phyloP scores from a whole-genome alignment of 768 basidiomycete species.

The Russula sp. region DNA sequence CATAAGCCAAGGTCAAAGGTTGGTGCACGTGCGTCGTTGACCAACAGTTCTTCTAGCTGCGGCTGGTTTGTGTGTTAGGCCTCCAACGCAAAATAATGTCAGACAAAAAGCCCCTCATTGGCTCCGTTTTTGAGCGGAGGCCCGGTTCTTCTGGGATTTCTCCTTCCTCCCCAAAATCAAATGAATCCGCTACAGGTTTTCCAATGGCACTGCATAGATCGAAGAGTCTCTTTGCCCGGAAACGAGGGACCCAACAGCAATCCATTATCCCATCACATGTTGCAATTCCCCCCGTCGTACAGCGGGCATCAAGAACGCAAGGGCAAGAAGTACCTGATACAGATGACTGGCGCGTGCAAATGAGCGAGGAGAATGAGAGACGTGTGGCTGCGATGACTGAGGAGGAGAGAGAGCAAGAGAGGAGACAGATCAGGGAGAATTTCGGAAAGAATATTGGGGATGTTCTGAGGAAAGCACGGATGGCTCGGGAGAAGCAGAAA shows the following conservation, averaged over 20 bases:
- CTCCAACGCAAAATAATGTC: constrained; percentile 22
- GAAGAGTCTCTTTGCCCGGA: constrained; percentile 41
- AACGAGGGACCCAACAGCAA: constrained; percentile 33
- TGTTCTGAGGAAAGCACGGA: constrained; percentile 54
- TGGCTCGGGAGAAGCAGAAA: constrained; percentile 41
- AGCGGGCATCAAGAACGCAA: constrained; percentile 26
- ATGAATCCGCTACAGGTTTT: constrained; percentile 39
- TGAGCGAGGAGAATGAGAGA: constrained; percentile 63
- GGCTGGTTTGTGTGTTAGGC: neutral
- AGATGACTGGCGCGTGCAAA: constrained; percentile 51
- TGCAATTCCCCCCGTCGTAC: constrained; percentile 28
- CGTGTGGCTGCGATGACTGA: constrained; percentile 65
- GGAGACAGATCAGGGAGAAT: constrained; percentile 60
- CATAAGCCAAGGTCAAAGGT: no score
- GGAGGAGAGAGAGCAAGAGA: constrained; percentile 65
- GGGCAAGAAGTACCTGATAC: neutral
- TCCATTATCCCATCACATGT: constrained; percentile 27
- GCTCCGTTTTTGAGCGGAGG: constrained; percentile 48
- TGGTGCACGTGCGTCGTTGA: no score
- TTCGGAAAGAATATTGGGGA: constrained; percentile 68
- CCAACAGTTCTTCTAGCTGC: no score
- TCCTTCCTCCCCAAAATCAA: constrained; percentile 30
- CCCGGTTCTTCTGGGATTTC: constrained; percentile 32
- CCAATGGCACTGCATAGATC: constrained; percentile 44
- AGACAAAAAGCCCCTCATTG: constrained; percentile 37